A percentile compares a stretch with the other conserved stretches of the same genome.
These are phyloP conservation scores for Beauveria asiatica DNA, from an alignment of 2,329 filamentous ascomycete species.

Conservation along the genomic window DNA sequence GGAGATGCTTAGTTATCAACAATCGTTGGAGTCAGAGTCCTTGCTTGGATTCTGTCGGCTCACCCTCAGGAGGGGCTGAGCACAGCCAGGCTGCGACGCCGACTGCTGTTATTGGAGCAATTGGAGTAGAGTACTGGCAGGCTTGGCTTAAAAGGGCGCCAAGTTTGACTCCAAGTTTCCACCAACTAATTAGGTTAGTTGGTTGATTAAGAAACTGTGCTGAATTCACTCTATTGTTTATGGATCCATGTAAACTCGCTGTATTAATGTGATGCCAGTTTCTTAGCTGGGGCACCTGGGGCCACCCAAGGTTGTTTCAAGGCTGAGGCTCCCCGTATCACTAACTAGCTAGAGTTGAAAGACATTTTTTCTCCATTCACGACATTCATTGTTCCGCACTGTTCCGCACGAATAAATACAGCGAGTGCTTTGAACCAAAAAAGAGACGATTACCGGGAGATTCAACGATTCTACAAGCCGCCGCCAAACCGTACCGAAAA, in stretches of 20 bases:
- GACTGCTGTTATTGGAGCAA: constrained; percentile 2
- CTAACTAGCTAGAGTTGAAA: not conserved
- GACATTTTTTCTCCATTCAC: not conserved
- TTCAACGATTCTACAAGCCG: no score
- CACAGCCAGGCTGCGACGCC: not conserved
- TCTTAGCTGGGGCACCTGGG: not conserved
- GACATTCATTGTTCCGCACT: not conserved
- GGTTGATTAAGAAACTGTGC: not conserved
- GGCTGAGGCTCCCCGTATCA: not conserved
- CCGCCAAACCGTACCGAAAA: not conserved
- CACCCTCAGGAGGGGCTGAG: not conserved
- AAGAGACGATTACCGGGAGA: not conserved
- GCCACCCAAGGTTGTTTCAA: not conserved
- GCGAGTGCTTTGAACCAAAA: not conserved
- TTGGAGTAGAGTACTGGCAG: not conserved
- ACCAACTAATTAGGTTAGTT: not conserved
- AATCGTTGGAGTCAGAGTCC: not conserved
- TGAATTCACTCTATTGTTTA: not conserved
- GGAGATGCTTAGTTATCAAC: not conserved
- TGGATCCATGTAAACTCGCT: not conserved
- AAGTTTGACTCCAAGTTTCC: not conserved
- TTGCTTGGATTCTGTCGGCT: not conserved
- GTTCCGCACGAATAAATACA: no score
- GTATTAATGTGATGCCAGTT: not conserved
- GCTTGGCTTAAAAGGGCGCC: not conserved